These are phyloP conservation scores for Ensete glaucum DNA, from an alignment of 176 grass and related monocot species.

Conservation along the genomic window DNA sequence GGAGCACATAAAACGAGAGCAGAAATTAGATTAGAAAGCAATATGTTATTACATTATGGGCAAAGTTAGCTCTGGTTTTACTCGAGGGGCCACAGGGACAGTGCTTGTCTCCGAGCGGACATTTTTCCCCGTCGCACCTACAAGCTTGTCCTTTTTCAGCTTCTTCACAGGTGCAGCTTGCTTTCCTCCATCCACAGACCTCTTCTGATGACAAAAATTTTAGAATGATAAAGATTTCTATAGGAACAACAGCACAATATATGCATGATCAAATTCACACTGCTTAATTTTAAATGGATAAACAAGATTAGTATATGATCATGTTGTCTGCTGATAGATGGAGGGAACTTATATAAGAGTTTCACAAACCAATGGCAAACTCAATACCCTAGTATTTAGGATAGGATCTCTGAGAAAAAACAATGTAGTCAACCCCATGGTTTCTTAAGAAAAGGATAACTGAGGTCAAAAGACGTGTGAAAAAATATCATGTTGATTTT, in stretches of 20 bases:
- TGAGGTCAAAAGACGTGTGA: too few relatives aligned
- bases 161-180: slow-evolving; percentile 64
- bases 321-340: too few relatives aligned
- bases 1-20: neutral
- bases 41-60: slow-evolving; percentile 54
- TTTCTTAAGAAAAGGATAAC: too few relatives aligned
- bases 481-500: too few relatives aligned
- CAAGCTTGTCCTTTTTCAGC: slow-evolving; percentile 84
- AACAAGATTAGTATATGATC: neutral
- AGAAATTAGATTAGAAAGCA: neutral
- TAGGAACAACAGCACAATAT: neutral
- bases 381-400: neutral
- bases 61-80: slow-evolving; percentile 81
- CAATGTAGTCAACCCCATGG: too few relatives aligned
- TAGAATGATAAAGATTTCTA: slow-evolving; percentile 19
- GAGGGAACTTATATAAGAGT: neutral
- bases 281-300: neutral
- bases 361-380: neutral
- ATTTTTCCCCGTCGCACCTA: slow-evolving; percentile 58
- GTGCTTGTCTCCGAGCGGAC: slow-evolving; percentile 60
- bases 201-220: slow-evolving; percentile 49
- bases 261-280: neutral
- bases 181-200: slow-evolving; percentile 63
- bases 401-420: neutral
- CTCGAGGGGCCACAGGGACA: slow-evolving; percentile 53